A percentile compares a stretch with the other conserved stretches of the same genome.
Conservation (phyloP, 169 alveolate genomes). For the Plasmodium knowlesi region DNA sequence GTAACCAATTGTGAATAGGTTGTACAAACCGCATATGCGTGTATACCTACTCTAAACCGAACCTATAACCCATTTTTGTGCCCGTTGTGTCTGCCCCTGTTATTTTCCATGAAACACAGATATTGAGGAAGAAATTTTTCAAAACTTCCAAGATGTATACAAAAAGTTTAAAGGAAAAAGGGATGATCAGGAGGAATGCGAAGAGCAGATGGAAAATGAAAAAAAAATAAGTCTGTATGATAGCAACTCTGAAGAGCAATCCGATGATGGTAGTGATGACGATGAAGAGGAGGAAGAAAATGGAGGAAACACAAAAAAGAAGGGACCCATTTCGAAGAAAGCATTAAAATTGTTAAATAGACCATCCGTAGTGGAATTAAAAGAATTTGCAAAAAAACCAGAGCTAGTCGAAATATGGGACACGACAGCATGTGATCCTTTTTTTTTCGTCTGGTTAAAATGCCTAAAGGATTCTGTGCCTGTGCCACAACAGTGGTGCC, state of each 20-base stretch:
- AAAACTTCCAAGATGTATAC: conserved; percentile 57
- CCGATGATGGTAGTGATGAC: conserved; percentile 4
- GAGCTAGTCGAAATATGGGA: conserved; percentile 96
- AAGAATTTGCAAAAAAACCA: conserved; percentile 85
- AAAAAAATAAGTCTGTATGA: neutral
- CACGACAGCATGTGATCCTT: conserved; percentile 97
- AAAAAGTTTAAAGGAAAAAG: conserved; percentile 25
- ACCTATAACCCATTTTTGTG: neutral
- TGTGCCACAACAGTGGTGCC: conserved; percentile 99
- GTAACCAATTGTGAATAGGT: neutral
- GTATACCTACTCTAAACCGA: neutral
- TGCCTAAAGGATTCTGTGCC: conserved; percentile 95
- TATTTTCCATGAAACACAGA: neutral
- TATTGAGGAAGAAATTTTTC: conserved; percentile 4
- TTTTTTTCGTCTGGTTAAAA: conserved; percentile 94
- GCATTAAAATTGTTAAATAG: conserved; percentile 59
- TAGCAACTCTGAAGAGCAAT: neutral
- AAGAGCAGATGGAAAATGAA: conserved; percentile 11
- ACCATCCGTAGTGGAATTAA: conserved; percentile 76
- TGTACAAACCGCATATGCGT: neutral
- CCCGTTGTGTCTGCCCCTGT: neutral
- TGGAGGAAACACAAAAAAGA: neutral
- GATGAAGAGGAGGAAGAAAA: neutral
- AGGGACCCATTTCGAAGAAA: conserved; percentile 55
- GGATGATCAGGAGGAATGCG: conserved; percentile 33